Evolutionary conservation across 306 rosid species (phyloP).

Genomic region (Lathyrus aphaca): DNA sequence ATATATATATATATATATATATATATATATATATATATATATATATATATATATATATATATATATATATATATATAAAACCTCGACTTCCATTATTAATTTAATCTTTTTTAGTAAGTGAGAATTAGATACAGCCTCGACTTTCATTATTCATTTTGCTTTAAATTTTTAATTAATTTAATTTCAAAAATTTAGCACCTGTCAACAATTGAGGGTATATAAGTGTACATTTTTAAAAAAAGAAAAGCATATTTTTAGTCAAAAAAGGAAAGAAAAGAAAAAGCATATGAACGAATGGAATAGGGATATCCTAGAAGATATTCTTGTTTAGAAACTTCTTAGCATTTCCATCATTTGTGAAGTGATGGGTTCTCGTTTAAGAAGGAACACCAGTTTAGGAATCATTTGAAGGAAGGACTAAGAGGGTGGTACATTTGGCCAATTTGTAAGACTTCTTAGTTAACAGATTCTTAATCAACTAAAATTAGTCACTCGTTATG

Average conservation of each 20-base stretch:
- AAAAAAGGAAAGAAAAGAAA: background rate
- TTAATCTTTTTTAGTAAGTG: too few species aligned
- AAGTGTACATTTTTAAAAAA: background rate
- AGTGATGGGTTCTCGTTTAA: slow-evolving; percentile 21
- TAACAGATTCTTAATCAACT: slow-evolving; percentile 34
- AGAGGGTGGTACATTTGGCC: slow-evolving; percentile 28
- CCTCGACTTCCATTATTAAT: too few species aligned
- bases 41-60: too few species aligned
- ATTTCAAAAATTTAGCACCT: background rate
- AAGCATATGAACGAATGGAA: background rate
- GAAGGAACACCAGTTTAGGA: slow-evolving; percentile 18
- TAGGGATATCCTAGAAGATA: slow-evolving; percentile 33
- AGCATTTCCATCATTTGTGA: background rate
- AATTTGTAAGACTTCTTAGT: slow-evolving; percentile 6
- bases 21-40: too few species aligned
- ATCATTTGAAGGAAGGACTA: slow-evolving; percentile 5
- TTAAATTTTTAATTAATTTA: background rate
- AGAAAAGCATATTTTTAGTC: background rate
- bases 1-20: too few species aligned
- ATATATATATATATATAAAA: too few species aligned
- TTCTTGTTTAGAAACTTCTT: slow-evolving; percentile 19
- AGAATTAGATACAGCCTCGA: background rate
- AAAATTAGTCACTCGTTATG: slow-evolving; percentile 27
- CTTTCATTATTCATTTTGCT: background rate
- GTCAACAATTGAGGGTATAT: background rate